A percentile compares a stretch with the other conserved stretches of the same genome.
These are phyloP conservation scores for Dendrothele bispora DNA, from an alignment of 768 basidiomycete genomes.

Conservation along the genomic window DNA sequence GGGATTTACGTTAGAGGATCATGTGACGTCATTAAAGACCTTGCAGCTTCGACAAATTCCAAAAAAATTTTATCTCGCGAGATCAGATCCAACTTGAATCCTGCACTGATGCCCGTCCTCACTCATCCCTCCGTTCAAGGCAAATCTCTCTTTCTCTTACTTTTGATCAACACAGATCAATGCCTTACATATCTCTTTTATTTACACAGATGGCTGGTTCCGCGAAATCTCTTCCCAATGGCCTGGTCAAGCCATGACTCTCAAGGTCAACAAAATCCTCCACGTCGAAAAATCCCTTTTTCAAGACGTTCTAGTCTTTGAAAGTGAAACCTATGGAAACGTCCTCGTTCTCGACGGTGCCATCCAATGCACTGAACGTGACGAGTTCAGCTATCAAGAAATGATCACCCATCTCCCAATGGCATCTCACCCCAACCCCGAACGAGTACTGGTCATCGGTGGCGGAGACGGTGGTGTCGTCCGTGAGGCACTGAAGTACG, in stretches of 20 bases:
- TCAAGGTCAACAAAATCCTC: constrained; percentile 93
- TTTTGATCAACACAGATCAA: background rate
- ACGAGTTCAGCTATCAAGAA: constrained; percentile 99
- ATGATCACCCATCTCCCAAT: constrained; percentile 99
- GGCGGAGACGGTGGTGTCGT: constrained; percentile 99
- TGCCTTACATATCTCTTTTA: background rate
- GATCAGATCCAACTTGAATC: no score
- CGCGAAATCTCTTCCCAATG: constrained; percentile 93
- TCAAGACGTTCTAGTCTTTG: constrained; percentile 97
- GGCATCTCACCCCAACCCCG: constrained; percentile 93
- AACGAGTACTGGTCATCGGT: constrained; percentile 94
- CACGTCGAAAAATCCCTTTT: constrained; percentile 91
- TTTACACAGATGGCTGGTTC: constrained; percentile 85
- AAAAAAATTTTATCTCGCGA: no score
- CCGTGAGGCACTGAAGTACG: constrained; percentile 94
- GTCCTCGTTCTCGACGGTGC: constrained; percentile 94
- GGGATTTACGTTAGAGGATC: no score
- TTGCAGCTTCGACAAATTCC: no score
- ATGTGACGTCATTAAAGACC: no score
- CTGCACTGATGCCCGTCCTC: constrained; percentile 52
- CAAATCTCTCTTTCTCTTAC: no score
- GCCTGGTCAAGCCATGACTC: constrained; percentile 96
- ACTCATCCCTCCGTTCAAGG: constrained; percentile 59
- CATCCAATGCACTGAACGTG: constrained; percentile 96
- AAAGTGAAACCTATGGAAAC: constrained; percentile 96